phyloP scores from a whole-genome alignment of 2,329 filamentous ascomycete species.

The Neoscytalidium dimidiatum region DNA sequence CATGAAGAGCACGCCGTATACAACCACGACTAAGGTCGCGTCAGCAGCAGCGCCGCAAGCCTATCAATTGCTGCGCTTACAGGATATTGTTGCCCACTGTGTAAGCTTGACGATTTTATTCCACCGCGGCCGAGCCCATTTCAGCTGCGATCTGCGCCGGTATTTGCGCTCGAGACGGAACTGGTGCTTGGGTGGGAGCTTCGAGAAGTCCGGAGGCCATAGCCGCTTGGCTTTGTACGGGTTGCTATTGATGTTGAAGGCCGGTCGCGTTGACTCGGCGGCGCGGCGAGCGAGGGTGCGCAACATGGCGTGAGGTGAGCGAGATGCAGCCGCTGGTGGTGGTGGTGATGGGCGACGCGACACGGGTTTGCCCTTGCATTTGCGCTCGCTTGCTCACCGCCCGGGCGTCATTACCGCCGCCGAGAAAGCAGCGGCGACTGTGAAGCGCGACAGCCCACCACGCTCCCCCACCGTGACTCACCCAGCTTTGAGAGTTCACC shows the following conservation, averaged over 20 bases:
- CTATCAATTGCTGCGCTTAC: slow-evolving; percentile 42
- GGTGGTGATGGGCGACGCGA: neutral
- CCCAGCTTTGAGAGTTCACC: slow-evolving; percentile 14
- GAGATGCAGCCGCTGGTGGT: neutral
- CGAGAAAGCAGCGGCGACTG: neutral
- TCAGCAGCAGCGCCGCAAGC: slow-evolving; percentile 30
- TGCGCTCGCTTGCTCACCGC: slow-evolving; percentile 19
- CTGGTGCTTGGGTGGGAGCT: slow-evolving; percentile 70
- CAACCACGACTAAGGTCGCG: slow-evolving; percentile 49
- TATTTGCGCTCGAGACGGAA: slow-evolving; percentile 78
- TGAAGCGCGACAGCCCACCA: slow-evolving; percentile 18
- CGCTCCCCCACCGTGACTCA: slow-evolving; percentile 13
- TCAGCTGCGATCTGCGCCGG: slow-evolving; percentile 67
- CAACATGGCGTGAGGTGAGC: slow-evolving; percentile 42
- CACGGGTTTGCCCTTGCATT: neutral
- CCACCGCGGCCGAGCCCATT: slow-evolving; percentile 64
- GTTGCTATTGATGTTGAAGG: slow-evolving; percentile 52
- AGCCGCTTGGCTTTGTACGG: slow-evolving; percentile 68
- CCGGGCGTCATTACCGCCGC: slow-evolving; percentile 13
- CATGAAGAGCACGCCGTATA: slow-evolving; percentile 64
- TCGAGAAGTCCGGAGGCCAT: slow-evolving; percentile 77
- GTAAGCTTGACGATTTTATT: slow-evolving; percentile 65
- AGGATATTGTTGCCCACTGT: slow-evolving; percentile 62
- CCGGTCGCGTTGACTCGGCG: slow-evolving; percentile 30
- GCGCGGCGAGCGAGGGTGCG: slow-evolving; percentile 49